phyloP scores from a whole-genome alignment of 257 asterid species.

The Solanum neorickii region DNA sequence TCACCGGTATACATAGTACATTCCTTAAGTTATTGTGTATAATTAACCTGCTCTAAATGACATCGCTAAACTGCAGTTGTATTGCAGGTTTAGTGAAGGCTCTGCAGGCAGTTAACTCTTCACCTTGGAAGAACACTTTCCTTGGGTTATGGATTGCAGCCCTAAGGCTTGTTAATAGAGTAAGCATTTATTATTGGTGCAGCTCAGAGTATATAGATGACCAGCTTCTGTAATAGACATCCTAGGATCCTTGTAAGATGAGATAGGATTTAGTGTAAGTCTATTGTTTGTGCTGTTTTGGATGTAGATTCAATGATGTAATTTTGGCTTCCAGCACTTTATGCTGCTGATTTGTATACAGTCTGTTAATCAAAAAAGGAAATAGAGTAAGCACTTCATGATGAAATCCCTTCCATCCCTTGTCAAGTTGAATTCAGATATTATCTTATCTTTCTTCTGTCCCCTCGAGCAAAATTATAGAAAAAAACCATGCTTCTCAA shows the following conservation, averaged over 20 bases:
- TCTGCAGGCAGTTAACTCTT: conserved; percentile 73
- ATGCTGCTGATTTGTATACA: neutral
- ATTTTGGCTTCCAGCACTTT: neutral
- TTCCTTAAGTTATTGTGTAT: neutral
- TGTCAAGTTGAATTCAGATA: neutral
- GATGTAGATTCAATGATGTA: neutral
- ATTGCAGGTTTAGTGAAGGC: conserved; percentile 80
- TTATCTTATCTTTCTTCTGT: neutral
- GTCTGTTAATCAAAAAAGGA: neutral
- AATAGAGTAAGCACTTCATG: conserved; percentile 56
- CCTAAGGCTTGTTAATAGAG: conserved; percentile 93
- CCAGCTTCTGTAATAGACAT: neutral
- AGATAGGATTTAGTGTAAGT: neutral
- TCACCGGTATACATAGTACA: conserved; percentile 30
- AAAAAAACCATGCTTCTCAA: neutral
- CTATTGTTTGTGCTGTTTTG: neutral
- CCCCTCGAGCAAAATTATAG: neutral
- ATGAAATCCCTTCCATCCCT: neutral
- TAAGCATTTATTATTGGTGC: conserved; percentile 19
- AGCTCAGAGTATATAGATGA: neutral
- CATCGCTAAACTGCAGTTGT: conserved; percentile 5
- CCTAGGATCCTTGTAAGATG: neutral
- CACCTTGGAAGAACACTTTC: conserved; percentile 91
- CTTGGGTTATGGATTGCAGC: conserved; percentile 92
- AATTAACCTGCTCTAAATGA: neutral